A percentile compares a stretch with the other conserved stretches of the same genome.
Conservation (phyloP, 805 yeast species). For the Wickerhamiella nectarea region DNA sequence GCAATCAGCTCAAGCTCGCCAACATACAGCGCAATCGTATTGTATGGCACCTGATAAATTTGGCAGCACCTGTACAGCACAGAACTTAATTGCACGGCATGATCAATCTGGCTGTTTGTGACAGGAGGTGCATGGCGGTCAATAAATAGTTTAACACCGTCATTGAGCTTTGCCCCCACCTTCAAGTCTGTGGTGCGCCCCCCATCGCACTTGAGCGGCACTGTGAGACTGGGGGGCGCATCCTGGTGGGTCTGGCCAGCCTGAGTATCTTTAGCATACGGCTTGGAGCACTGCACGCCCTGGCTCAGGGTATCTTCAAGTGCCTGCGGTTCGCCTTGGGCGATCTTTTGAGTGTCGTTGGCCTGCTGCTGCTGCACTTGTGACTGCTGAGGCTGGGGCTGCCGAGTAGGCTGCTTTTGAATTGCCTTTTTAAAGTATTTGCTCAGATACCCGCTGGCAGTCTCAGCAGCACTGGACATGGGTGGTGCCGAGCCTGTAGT, state of each 20-base stretch:
- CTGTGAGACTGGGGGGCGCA: background rate
- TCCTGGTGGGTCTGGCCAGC: background rate
- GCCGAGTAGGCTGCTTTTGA: background rate
- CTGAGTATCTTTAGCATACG: background rate
- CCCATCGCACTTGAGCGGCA: background rate
- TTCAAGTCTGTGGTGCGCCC: slow-evolving; percentile 1
- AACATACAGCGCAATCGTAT: slow-evolving; percentile 22
- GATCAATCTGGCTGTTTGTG: background rate
- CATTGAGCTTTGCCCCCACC: slow-evolving; percentile 2
- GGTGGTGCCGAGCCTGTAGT: background rate
- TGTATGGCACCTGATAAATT: slow-evolving; percentile 19
- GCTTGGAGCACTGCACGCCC: background rate
- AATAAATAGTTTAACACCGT: slow-evolving; percentile 1
- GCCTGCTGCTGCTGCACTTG: too few relatives aligned
- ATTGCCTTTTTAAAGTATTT: background rate
- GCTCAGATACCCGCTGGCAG: background rate
- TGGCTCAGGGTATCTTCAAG: background rate
- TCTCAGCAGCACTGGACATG: background rate
- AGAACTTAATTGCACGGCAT: slow-evolving; percentile 10
- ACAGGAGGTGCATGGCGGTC: background rate
- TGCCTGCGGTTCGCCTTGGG: background rate
- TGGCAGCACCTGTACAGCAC: slow-evolving; percentile 12
- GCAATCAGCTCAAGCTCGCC: slow-evolving; percentile 23
- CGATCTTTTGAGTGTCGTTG: background rate
- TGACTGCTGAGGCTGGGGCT: background rate